These are phyloP conservation scores for Trichoderma polysporum DNA, from an alignment of 2,329 filamentous ascomycete species.

Conservation along the genomic window DNA sequence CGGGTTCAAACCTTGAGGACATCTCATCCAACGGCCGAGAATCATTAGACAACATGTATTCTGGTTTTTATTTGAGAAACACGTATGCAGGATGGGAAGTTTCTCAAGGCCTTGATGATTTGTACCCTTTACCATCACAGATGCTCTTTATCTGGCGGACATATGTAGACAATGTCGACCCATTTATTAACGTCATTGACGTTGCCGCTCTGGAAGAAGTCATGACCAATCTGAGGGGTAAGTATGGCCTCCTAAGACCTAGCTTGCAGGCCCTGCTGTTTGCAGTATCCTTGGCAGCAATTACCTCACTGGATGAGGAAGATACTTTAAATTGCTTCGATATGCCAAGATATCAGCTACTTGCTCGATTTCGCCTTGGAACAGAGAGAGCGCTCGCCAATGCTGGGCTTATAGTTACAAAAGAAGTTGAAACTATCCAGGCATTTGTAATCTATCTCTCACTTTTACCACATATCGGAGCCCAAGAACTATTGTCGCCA, in stretches of 20 bases:
- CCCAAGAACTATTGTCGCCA: background rate
- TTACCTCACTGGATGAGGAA: slow-evolving; percentile 29
- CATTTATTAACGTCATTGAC: slow-evolving; percentile 32
- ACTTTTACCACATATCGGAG: background rate
- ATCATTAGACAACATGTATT: background rate
- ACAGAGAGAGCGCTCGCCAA: slow-evolving; percentile 29
- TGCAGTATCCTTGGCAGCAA: slow-evolving; percentile 29
- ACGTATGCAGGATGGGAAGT: background rate
- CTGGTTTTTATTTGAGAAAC: background rate
- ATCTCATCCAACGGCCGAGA: background rate
- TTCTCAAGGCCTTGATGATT: background rate
- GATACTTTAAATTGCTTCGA: slow-evolving; percentile 26
- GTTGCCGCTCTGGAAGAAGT: background rate
- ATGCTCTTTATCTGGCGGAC: slow-evolving; percentile 33
- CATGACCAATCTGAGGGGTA: background rate
- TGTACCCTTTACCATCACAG: slow-evolving; percentile 31
- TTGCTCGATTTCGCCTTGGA: slow-evolving; percentile 25
- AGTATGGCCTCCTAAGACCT: slow-evolving; percentile 24
- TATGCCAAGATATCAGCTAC: slow-evolving; percentile 24
- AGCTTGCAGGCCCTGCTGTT: slow-evolving; percentile 29
- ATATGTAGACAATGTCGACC: slow-evolving; percentile 32
- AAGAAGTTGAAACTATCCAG: background rate
- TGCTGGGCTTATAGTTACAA: slow-evolving; percentile 29
- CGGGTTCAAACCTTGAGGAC: background rate
- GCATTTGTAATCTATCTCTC: background rate